Percentiles rank a stretch among this genome's conserved stretches.
Evolutionary conservation across 140 eudicot species (phyloP).

Genomic region (Oenanthe javanica): DNA sequence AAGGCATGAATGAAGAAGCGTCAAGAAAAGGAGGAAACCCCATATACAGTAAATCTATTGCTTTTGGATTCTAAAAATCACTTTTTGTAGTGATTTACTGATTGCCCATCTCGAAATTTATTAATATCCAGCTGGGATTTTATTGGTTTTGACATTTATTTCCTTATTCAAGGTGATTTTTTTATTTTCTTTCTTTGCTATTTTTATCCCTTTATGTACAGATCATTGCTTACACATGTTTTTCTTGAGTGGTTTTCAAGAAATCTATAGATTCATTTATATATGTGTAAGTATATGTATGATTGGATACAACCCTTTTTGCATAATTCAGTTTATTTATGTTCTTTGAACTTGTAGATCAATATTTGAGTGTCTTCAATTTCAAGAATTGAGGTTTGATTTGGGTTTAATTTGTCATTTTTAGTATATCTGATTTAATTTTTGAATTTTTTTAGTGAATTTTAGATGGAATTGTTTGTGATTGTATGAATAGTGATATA

Average conservation of each 20-base stretch:
- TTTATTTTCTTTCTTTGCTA: background rate
- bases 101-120: conserved; percentile 3
- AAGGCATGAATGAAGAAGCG: conserved; percentile 9
- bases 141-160: background rate
- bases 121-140: background rate
- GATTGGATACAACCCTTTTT: background rate
- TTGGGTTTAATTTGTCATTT: background rate
- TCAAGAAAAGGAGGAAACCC: background rate
- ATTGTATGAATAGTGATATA: background rate
- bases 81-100: background rate
- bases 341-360: background rate
- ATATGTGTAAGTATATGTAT: background rate
- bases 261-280: background rate
- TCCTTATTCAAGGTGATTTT: background rate
- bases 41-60: background rate
- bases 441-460: background rate
- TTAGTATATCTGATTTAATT: background rate
- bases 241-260: background rate
- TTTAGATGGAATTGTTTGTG: conserved; percentile 4
- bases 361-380: conserved; percentile 1
- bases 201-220: background rate
- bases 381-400: conserved; percentile 12
- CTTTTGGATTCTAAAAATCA: background rate
- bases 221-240: background rate
- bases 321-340: conserved; percentile 2